These are phyloP conservation scores for Trichocomaceae sp. DNA, from an alignment of 2,329 filamentous ascomycete genomes.

Conservation along the genomic window DNA sequence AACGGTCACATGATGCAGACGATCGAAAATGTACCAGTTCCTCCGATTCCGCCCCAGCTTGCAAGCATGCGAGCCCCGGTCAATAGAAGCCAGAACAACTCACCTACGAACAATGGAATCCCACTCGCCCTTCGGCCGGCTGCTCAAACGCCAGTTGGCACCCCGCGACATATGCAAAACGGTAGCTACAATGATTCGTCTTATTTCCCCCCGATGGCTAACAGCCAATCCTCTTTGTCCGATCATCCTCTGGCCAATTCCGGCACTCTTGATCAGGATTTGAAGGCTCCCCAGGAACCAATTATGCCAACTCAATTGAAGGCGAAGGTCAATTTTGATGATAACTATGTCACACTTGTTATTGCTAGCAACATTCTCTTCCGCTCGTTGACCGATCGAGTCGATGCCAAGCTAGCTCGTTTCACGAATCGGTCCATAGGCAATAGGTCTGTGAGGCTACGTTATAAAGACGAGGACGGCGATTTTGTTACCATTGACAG, in stretches of 20 bases:
- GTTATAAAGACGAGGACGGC: constrained; percentile 86
- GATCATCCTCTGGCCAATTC: constrained; percentile 7
- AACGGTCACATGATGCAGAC: constrained; percentile 49
- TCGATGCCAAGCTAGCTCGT: constrained; percentile 86
- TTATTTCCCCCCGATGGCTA: constrained; percentile 9
- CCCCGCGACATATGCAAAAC: constrained; percentile 42
- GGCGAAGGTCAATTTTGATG: constrained; percentile 88
- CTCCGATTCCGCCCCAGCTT: constrained; percentile 67
- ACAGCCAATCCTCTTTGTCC: constrained; percentile 10
- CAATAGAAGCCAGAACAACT: constrained; percentile 72
- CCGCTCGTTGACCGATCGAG: constrained; percentile 86
- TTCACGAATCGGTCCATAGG: constrained; percentile 80
- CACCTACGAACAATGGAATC: constrained; percentile 63
- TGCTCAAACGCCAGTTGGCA: constrained; percentile 62
- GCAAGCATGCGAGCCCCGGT: constrained; percentile 55
- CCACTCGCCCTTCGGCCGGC: constrained; percentile 60
- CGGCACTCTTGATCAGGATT: constrained; percentile 16
- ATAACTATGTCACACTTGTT: constrained; percentile 90
- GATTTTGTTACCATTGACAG: constrained; percentile 91
- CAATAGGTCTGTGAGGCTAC: constrained; percentile 73
- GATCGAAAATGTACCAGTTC: constrained; percentile 59
- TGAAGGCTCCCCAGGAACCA: constrained; percentile 26
- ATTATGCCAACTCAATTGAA: constrained; percentile 71
- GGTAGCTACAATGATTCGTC: constrained; percentile 32
- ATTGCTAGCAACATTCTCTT: constrained; percentile 94